Percentiles rank a stretch among this genome's conserved stretches.
Evolutionary conservation across 495 filamentous ascomycete species (phyloP).

Genomic region (Penicillium cosmopolitanum): DNA sequence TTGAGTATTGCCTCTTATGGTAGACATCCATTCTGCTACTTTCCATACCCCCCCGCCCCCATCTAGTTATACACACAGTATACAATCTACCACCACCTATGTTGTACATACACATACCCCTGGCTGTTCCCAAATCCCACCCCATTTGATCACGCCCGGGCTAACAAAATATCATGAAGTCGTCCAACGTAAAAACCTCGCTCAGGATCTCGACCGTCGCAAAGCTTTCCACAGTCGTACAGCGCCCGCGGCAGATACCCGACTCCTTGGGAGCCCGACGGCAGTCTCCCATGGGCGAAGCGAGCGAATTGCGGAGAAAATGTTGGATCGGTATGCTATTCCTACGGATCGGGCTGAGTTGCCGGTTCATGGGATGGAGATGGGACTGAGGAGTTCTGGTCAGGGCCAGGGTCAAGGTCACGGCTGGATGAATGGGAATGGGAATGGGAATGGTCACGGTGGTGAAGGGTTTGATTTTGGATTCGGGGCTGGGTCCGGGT

Average conservation of each 20-base stretch:
- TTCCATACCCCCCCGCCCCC: no score
- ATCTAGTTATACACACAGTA: no score
- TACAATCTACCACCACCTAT: no score
- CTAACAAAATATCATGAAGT: slow-evolving; percentile 3
- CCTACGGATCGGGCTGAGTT: slow-evolving; percentile 24
- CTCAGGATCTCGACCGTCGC: slow-evolving; percentile 39
- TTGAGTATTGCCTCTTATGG: neutral
- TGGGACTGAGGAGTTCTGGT: neutral
- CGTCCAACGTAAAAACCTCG: slow-evolving; percentile 29
- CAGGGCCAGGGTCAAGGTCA: neutral
- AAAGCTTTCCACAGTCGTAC: slow-evolving; percentile 33
- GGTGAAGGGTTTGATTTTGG: slow-evolving; percentile 1
- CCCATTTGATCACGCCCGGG: no score
- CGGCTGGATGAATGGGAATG: neutral
- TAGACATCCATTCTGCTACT: neutral
- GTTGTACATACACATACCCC: neutral
- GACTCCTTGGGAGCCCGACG: slow-evolving; percentile 19
- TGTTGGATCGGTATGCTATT: slow-evolving; percentile 24
- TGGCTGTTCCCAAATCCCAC: no score
- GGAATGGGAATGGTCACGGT: neutral
- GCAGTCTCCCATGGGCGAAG: slow-evolving; percentile 11
- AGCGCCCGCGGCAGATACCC: slow-evolving; percentile 15
- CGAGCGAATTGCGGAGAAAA: slow-evolving; percentile 27
- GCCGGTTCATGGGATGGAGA: slow-evolving; percentile 22
- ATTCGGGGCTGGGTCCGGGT: slow-evolving; percentile 3